Base-by-base conservation (phyloP, 176 grass and related monocot species). In the Microstegium vimineum region DNA sequence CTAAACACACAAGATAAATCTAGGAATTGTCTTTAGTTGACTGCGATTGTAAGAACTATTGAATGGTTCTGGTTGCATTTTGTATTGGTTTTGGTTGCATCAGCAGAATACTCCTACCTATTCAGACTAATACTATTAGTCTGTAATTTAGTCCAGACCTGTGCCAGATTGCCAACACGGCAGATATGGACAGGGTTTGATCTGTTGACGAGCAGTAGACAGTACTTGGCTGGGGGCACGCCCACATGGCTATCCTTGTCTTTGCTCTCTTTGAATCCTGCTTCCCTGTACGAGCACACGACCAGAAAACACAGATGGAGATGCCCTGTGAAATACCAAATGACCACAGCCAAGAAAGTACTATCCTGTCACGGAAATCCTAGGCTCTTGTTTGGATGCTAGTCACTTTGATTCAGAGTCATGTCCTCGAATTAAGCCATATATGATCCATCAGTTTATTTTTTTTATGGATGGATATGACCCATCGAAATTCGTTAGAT, bases 171-270 rank as follows among this genome's bases (percentile, higher is more conserved):
- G 26, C 25, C 82, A 69, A 28, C 23, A 69, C 28, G 18, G 45
- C 12, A 27, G 81, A 69, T 61, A 75, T 63, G 51, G 64, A 70
- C 82, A 69, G 70, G 32, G 6, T 41, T 69, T 42, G 77, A 61
- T 62, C 62, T 84, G 81, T 37, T 38, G 15, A 65, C 62, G 9
- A 54, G 71, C 74, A 56, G 72, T 54, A 30, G 28, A 57, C 34
- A 22, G 72, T 62, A 17, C 60, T 54, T 25, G 2, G 38, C 22
- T 28, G 23, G 76, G 73, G 23, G 67, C 33, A 54, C 43, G 22
- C 63, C 41, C 87, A 72, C 78, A 72, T 82, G 78, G 57, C 22
- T 35, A 33, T 18, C 43, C 16, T 65, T 89, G 77, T 71, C 71
- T 65, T 76, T 11, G 11, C 34, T 59, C 18, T 54, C 47, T 71